Base-by-base conservation (phyloP, 176 grass and related monocot species). In the Oryza australiensis region DNA sequence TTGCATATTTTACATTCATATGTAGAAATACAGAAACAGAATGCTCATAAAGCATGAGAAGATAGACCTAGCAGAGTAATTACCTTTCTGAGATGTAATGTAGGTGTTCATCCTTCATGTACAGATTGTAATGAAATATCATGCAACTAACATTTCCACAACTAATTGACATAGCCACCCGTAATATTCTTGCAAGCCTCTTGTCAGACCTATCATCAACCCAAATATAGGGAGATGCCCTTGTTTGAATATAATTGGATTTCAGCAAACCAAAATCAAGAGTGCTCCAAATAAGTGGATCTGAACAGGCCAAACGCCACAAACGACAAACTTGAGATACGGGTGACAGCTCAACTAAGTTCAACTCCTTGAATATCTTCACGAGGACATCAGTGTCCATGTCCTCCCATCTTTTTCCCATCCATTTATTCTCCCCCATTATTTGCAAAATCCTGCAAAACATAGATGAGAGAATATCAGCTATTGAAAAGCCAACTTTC, bases 71-170 rank as follows among this genome's bases (percentile, higher is more conserved):
- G 28, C 14, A 76, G 33, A 76, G 22, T 29, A 76, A 59, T 95
- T 99, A 95, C 96, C 96, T 99, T 70, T 90, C 69, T 78, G 93
- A 87, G 40, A 99, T 99, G 78, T 91, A 93, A 74, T 83, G 85
- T 68, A 99, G 85, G 69, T 99, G 96, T 12, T 95, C 93, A 85
- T 99, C 96, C 79, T 99, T 99, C 96, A 99, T 94, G 76, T 83
- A 99, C 62, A 99, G 64, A 82, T 95, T 95, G 81, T 93, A 99
- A 87, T 99, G 96, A 62, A 99, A 95, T 85, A 99, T 94, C 89
- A 99, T 88, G 71, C 77, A 92, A 38, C 84, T 88, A 27, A 94
- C 87, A 77, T 88, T 95, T 88, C 87, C 87, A 79, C 59, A 48
- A 67, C 92, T 95, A 53, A 94, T 75, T 63, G 91, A 82, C 93